Percentiles rank a stretch among this genome's conserved stretches.
These are phyloP conservation scores for Pestalotiopsis sp. DNA, from an alignment of 2,329 filamentous ascomycete species.

Conservation along the genomic window DNA sequence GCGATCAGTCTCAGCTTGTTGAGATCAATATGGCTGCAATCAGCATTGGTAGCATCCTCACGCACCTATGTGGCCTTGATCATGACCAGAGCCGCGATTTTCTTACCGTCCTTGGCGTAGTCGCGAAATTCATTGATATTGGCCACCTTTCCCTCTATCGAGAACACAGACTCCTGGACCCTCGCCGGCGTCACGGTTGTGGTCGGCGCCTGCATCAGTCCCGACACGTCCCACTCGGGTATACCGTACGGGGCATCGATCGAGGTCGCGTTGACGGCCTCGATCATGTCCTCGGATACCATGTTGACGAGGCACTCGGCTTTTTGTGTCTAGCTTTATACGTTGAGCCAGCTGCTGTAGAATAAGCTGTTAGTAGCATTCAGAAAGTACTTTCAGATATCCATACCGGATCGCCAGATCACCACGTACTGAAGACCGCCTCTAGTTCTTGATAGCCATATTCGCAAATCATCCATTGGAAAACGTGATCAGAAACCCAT, in stretches of 20 bases:
- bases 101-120: slow-evolving; percentile 14
- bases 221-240: slow-evolving; percentile 41
- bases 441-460: too few relatives aligned
- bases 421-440: too few relatives aligned
- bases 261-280: slow-evolving; percentile 61
- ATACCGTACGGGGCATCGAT: slow-evolving; percentile 61
- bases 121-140: slow-evolving; percentile 29
- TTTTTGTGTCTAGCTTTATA: slow-evolving; percentile 49
- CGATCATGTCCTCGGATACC: slow-evolving; percentile 62
- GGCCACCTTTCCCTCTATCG: slow-evolving; percentile 26
- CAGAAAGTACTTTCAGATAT: too few relatives aligned
- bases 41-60: slow-evolving; percentile 6
- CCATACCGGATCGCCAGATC: too few relatives aligned
- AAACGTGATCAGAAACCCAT: too few relatives aligned
- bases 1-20: slow-evolving; percentile 3
- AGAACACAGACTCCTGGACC: slow-evolving; percentile 28
- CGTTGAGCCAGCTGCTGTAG: slow-evolving; percentile 62
- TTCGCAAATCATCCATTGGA: too few relatives aligned
- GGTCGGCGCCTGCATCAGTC: slow-evolving; percentile 25
- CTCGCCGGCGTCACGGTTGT: slow-evolving; percentile 20
- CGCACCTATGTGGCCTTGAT: slow-evolving; percentile 12
- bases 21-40: neutral
- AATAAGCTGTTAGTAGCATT: slow-evolving; percentile 62
- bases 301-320: slow-evolving; percentile 64
- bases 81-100: slow-evolving; percentile 1